Evolutionary conservation across 164 flowering plant species (phyloP).

Genomic region (Platanus orientalis): DNA sequence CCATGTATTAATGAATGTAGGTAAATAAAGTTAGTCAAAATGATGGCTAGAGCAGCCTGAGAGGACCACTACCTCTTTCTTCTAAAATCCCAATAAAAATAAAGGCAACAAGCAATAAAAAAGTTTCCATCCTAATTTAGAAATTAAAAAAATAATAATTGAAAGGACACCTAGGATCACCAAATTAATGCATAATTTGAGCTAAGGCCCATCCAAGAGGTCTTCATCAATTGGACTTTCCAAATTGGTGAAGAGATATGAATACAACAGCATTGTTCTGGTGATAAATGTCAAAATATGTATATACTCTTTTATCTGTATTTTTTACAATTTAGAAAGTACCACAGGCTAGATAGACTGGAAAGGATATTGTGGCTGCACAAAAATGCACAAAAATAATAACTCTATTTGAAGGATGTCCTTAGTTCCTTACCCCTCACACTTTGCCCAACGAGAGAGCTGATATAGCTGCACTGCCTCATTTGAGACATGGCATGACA

Average conservation of each 20-base stretch:
- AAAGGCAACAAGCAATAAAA: too few species aligned
- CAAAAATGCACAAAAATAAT: not conserved
- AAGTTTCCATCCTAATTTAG: too few species aligned
- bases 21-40: not conserved
- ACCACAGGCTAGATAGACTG: too few species aligned
- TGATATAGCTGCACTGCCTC: conserved; percentile 94
- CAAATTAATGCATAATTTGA: not conserved
- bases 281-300: not conserved
- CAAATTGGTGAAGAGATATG: not conserved
- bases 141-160: too few species aligned
- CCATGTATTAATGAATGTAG: not conserved
- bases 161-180: not conserved
- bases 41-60: too few species aligned
- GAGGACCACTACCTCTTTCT: not conserved
- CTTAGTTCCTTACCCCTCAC: conserved; percentile 61
- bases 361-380: too few species aligned
- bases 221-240: not conserved
- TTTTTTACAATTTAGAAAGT: too few species aligned
- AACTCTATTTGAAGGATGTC: not conserved
- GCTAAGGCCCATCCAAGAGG: not conserved
- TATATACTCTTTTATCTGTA: too few species aligned
- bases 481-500: conserved; percentile 88
- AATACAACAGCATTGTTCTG: not conserved
- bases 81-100: too few species aligned
- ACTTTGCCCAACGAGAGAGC: conserved; percentile 84